Conservation (phyloP, 2,329 filamentous ascomycete species). For the Diaporthe sp. region DNA sequence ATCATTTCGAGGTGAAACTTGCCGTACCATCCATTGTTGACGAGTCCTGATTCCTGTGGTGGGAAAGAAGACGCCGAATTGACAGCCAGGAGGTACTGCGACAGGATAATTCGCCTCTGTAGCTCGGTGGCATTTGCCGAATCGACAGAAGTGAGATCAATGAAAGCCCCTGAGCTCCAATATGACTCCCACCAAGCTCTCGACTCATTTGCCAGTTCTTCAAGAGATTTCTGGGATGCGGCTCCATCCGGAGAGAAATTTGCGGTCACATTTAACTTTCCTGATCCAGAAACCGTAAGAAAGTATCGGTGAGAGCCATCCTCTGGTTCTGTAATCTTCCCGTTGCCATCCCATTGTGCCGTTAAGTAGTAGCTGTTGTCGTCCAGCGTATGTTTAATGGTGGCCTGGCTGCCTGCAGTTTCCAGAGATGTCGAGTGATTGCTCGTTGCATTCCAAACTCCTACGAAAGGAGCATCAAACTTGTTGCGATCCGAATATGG, state of each 20-base stretch:
- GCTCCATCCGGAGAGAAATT: conserved; percentile 50
- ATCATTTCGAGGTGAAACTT: conserved; percentile 70
- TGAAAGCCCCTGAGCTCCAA: conserved; percentile 65
- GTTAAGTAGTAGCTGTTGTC: conserved; percentile 57
- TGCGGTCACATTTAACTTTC: conserved; percentile 49
- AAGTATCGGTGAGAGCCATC: conserved; percentile 59
- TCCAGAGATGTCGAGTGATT: conserved; percentile 58
- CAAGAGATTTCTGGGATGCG: conserved; percentile 44
- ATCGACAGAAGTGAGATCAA: conserved; percentile 59
- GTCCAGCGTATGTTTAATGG: conserved; percentile 59
- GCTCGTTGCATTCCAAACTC: conserved; percentile 61
- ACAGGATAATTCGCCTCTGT: conserved; percentile 66
- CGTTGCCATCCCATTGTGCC: conserved; percentile 54
- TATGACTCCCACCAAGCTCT: conserved; percentile 61
- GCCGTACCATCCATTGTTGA: conserved; percentile 69
- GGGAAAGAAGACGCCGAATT: conserved; percentile 64
- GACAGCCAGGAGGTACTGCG: conserved; percentile 66
- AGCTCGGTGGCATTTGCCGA: conserved; percentile 61
- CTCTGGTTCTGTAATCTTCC: conserved; percentile 50
- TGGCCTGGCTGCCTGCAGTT: conserved; percentile 48
- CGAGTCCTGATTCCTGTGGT: conserved; percentile 61
- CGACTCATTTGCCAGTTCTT: conserved; percentile 50
- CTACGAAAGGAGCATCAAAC: conserved; percentile 68
- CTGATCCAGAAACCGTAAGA: conserved; percentile 47
- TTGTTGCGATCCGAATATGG: conserved; percentile 64